phyloP scores from a whole-genome alignment of 164 flowering plant species.

The Aristolochia californica region DNA sequence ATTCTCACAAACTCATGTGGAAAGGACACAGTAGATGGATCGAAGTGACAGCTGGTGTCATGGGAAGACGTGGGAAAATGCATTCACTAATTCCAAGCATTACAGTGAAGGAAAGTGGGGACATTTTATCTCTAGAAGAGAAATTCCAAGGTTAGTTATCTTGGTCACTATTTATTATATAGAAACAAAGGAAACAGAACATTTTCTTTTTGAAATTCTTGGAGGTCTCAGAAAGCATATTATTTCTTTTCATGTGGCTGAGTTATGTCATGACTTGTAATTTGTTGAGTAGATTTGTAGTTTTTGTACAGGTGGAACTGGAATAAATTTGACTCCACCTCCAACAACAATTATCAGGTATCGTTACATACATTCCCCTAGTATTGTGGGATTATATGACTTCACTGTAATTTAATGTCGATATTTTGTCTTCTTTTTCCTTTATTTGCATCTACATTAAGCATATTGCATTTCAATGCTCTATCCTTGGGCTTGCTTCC shows the following conservation, averaged over 20 bases:
- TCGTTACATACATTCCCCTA: conserved; percentile 10
- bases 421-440: not conserved
- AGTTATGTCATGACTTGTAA: no score
- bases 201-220: no score
- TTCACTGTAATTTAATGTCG: not conserved
- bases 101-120: conserved; percentile 87
- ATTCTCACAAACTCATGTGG: conserved; percentile 40
- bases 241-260: no score
- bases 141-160: conserved; percentile 68
- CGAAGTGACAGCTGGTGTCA: conserved; percentile 82
- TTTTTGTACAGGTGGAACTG: conserved; percentile 74
- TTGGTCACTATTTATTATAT: not conserved
- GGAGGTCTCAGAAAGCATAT: no score
- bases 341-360: conserved; percentile 73
- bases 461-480: no score
- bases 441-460: not conserved
- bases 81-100: conserved; percentile 77
- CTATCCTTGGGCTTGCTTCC: no score
- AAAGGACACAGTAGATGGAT: conserved; percentile 81
- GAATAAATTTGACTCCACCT: conserved; percentile 92
- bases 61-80: conserved; percentile 70
- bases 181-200: not conserved
- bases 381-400: conserved; percentile 3
- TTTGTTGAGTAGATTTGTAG: no score
- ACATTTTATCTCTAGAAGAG: conserved; percentile 85